Base-by-base conservation (phyloP, 345 rosid genomes). In the Melaleuca quinquenervia region DNA sequence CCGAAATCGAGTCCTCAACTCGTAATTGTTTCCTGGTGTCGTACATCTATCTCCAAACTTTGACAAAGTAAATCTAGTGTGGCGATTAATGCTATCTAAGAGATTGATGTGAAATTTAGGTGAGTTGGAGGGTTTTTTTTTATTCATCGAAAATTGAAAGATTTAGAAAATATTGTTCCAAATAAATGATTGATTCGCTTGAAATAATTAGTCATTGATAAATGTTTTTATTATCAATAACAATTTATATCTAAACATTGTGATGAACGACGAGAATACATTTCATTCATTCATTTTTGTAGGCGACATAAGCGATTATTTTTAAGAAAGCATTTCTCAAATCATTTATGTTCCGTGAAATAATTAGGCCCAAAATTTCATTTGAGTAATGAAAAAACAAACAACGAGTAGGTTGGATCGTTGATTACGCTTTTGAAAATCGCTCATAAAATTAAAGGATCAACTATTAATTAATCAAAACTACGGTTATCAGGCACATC, bases 331-430 rank as follows among this genome's bases (percentile, higher is more conserved):
- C 1, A 26, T 26, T 58, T 58, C 8, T 0, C 0, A n/a, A n/a
- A 58, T 26, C 12, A 26, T 11, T 58, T 3, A 26, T 56, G 11
- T 58, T 58, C 29, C 29, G 7, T 0, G 0, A 58, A 56, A 26
- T 11, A 58, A 54, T 3, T 3, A 22, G 0, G 0, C 58, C 5
- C 4, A 0, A 54, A 2, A 56, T 0, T 24, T 56, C 10, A 7
- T 14, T 11, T 56, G 5, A 26, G 3, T 24, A 56, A 26, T 14
- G 11, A 21, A 22, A 26, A 56, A 55, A 26, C 24, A 12, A 24
- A 56, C 7, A 3, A 5, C 26, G 64, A 26, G n/a, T 11, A 58
- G 2, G 32, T n/a, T 11, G 32, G 7, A 11, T 1, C 1, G 5
- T 0, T 3, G 7, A n/a, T 58, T n/a, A 6, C 15, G 64, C 3